Evolutionary conservation across 371 early-diverging fungal genomes (phyloP).

Genomic region (Mortierella sp.): DNA sequence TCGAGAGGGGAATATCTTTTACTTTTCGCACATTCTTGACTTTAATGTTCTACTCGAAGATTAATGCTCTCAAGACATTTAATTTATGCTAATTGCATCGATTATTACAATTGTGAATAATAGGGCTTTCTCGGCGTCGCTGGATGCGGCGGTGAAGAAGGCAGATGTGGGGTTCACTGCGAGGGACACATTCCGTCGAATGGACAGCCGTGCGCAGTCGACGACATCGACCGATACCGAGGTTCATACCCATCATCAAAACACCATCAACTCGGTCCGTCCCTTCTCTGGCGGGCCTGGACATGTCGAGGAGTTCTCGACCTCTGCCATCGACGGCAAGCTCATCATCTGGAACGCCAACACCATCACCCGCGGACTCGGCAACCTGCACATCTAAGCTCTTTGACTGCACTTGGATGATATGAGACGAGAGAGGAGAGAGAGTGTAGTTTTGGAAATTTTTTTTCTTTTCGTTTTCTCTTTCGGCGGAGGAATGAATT

Average conservation of each 20-base stretch:
- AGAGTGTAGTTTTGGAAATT: background rate
- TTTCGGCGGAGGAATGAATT: background rate
- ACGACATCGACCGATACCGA: conserved; percentile 71
- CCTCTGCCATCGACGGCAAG: conserved; percentile 93
- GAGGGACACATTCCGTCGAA: conserved; percentile 90
- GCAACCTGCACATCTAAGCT: conserved; percentile 45
- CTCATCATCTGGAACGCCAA: conserved; percentile 83
- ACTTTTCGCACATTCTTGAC: background rate
- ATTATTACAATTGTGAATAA: no score
- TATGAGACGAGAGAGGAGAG: no score
- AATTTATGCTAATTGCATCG: no score
- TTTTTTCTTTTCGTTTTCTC: background rate
- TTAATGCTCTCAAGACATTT: background rate
- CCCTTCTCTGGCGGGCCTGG: conserved; percentile 70
- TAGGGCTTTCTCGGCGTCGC: conserved; percentile 78
- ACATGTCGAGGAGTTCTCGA: conserved; percentile 79
- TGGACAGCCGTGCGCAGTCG: conserved; percentile 90
- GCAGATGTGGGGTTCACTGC: conserved; percentile 71
- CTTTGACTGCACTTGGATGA: no score
- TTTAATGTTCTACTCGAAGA: no score
- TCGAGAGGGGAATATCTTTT: background rate
- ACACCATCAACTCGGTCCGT: conserved; percentile 90
- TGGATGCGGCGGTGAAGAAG: conserved; percentile 81
- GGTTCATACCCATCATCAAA: conserved; percentile 90
- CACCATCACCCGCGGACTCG: conserved; percentile 30